Base-by-base conservation (phyloP, 192 early-diverging fungal species). In the Ambispora gerdemannii region DNA sequence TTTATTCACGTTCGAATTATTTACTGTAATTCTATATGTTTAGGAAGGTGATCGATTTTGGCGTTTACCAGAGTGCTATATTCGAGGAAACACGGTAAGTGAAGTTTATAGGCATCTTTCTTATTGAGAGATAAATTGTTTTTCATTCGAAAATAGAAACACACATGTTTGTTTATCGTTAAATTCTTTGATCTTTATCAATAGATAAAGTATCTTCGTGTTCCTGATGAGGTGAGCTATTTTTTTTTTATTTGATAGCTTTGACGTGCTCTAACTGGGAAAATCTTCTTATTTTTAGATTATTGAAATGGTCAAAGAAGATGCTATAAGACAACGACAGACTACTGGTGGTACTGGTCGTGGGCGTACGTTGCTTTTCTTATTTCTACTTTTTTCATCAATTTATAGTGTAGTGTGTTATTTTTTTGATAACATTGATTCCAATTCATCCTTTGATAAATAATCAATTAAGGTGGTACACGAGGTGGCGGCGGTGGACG, bases 41-140 rank as follows among this genome's bases (percentile, higher is more conserved):
- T 80, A 89, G 87, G 93, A 94, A 76, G 94, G 93, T n/a, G 91
- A 96, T 77, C 81, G 86, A 56, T 98, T 98, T 74, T 95, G 90
- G 90, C 87, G 91, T 27, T 82, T 98, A 49, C 85, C 90, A 8
- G 95, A 97, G 74, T 90, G 91, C 62, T 97, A 96, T 77, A 90
- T 98, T 65, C 87, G 93, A 71, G 96, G 96, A 67, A 94, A 89
- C 68, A 94, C 92, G 28, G 79, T 80, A 76, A n/a, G n/a, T n/a
- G n/a, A n/a, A n/a, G n/a, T 63, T 10, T 30, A 63, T 63, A 13
- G 15, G 19, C 3, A 24, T 22, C 31, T 6, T 22, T 6, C 25
- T 71, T 71, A 20, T 67, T 11, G 65, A n/a, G n/a, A 61, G 13
- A 62, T 31, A 24, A 31, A 10, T 34, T 50, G 15, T 13, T n/a